Evolutionary conservation across 2,329 filamentous ascomycete genomes (phyloP).

Genomic region (Aureobasidium vineae): DNA sequence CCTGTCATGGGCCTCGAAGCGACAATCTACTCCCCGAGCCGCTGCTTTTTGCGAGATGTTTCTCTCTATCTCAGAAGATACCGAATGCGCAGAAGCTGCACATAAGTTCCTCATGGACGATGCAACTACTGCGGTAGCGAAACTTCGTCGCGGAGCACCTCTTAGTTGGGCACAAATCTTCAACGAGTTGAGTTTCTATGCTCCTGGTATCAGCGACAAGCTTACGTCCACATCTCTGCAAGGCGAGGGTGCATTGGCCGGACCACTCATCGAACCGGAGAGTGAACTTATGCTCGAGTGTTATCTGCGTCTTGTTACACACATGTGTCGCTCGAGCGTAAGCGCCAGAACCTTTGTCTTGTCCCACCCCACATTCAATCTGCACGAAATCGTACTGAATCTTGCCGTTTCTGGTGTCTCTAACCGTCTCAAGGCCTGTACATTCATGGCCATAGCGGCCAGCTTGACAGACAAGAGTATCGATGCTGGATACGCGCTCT

Average conservation of each 20-base stretch:
- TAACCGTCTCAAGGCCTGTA: slow-evolving; percentile 74
- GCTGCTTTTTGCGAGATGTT: slow-evolving; percentile 97
- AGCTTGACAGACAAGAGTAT: slow-evolving; percentile 72
- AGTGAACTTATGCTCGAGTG: slow-evolving; percentile 96
- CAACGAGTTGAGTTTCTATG: slow-evolving; percentile 82
- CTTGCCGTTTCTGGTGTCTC: slow-evolving; percentile 71
- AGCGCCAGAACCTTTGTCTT: slow-evolving; percentile 72
- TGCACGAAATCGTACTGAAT: slow-evolving; percentile 73
- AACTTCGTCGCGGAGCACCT: slow-evolving; percentile 77
- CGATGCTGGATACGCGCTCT: slow-evolving; percentile 69
- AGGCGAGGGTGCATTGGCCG: slow-evolving; percentile 30
- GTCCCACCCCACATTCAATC: slow-evolving; percentile 62
- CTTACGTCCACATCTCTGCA: slow-evolving; percentile 53
- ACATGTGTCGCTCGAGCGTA: slow-evolving; percentile 72
- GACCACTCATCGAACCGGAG: slow-evolving; percentile 76
- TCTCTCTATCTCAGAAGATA: slow-evolving; percentile 78
- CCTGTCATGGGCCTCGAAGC: slow-evolving; percentile 91
- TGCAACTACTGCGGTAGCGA: slow-evolving; percentile 62
- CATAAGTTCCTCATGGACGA: slow-evolving; percentile 91
- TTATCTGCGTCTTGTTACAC: slow-evolving; percentile 83
- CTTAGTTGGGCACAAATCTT: slow-evolving; percentile 94
- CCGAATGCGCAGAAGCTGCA: slow-evolving; percentile 77
- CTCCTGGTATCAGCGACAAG: slow-evolving; percentile 72
- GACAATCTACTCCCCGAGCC: slow-evolving; percentile 92
- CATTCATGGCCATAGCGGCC: slow-evolving; percentile 74